These are phyloP conservation scores for Boletus reticulatus DNA, from an alignment of 768 basidiomycete species.

Conservation along the genomic window DNA sequence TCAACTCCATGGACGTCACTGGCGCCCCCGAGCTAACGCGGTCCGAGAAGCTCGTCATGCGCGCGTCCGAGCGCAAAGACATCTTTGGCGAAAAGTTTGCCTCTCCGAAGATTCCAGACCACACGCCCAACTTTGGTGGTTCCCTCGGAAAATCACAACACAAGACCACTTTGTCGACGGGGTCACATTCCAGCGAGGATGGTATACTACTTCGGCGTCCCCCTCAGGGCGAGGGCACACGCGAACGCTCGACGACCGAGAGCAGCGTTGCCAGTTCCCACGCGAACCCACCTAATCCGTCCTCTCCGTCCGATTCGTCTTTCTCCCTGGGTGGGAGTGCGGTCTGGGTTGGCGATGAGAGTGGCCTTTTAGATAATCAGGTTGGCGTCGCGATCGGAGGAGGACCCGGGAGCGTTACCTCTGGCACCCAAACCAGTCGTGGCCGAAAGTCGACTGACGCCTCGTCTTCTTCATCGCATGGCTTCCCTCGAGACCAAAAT, in stretches of 20 bases:
- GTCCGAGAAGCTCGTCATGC: slow-evolving; percentile 85
- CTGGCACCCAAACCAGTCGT: slow-evolving; percentile 45
- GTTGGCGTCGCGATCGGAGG: slow-evolving; percentile 41
- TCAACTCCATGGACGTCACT: slow-evolving; percentile 89
- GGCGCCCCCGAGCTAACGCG: slow-evolving; percentile 74
- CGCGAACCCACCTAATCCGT: slow-evolving; percentile 33
- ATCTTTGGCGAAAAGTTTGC: slow-evolving; percentile 85
- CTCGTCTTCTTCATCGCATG: slow-evolving; percentile 69
- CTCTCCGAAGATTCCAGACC: slow-evolving; percentile 20
- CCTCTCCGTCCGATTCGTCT: slow-evolving; percentile 69
- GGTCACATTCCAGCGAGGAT: slow-evolving; percentile 70
- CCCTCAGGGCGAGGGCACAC: slow-evolving; percentile 29
- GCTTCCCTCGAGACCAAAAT: slow-evolving; percentile 40
- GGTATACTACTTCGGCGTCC: slow-evolving; percentile 47
- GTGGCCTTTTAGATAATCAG: slow-evolving; percentile 45
- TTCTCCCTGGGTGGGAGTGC: slow-evolving; percentile 79
- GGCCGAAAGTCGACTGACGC: slow-evolving; percentile 70
- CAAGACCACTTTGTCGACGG: slow-evolving; percentile 50
- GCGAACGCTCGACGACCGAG: slow-evolving; percentile 41
- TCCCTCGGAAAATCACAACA: slow-evolving; percentile 37
- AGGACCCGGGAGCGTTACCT: slow-evolving; percentile 43
- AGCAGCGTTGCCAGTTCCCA: slow-evolving; percentile 34
- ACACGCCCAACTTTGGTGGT: neutral
- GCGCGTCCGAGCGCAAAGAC: slow-evolving; percentile 87
- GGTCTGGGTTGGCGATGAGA: slow-evolving; percentile 83